Conservation (phyloP, 1,139 yeast species). For the Yarrowia galli region DNA sequence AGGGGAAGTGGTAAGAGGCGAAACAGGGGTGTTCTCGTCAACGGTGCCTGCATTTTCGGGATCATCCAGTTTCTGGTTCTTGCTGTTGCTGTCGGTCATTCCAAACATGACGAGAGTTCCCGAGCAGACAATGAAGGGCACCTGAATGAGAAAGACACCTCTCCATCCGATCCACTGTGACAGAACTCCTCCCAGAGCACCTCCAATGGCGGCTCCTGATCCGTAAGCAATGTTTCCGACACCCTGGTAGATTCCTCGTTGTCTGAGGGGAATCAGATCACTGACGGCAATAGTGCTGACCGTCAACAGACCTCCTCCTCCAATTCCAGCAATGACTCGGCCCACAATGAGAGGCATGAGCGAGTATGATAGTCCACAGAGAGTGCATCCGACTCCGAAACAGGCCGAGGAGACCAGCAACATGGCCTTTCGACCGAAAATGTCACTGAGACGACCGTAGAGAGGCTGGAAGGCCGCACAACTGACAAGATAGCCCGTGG, state of each 20-base stretch:
- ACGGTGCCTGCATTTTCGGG: background rate
- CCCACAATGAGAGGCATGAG: constrained; percentile 56
- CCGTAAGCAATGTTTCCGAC: constrained; percentile 60
- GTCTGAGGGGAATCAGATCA: constrained; percentile 58
- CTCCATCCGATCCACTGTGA: constrained; percentile 59
- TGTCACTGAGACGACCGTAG: constrained; percentile 63
- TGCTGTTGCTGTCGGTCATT: constrained; percentile 23
- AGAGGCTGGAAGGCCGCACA: constrained; percentile 45
- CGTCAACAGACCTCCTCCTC: constrained; percentile 60
- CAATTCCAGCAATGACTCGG: constrained; percentile 61
- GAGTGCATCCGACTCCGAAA: constrained; percentile 51
- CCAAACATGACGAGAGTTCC: constrained; percentile 30
- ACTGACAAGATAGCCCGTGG: constrained; percentile 37
- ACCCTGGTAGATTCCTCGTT: constrained; percentile 60
- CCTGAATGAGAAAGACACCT: constrained; percentile 56
- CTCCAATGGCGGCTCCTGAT: constrained; percentile 63
- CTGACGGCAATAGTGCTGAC: constrained; percentile 58
- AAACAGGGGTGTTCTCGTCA: constrained; percentile 11
- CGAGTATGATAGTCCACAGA: constrained; percentile 55
- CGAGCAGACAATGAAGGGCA: constrained; percentile 52
- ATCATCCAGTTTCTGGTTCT: constrained; percentile 1
- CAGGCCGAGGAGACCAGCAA: constrained; percentile 58
- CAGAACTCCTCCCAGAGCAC: constrained; percentile 63
- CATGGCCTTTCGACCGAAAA: constrained; percentile 60
- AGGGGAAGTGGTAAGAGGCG: constrained; percentile 2